Conservation (phyloP, 768 basidiomycete species). For the Pisolithus microcarpus region DNA sequence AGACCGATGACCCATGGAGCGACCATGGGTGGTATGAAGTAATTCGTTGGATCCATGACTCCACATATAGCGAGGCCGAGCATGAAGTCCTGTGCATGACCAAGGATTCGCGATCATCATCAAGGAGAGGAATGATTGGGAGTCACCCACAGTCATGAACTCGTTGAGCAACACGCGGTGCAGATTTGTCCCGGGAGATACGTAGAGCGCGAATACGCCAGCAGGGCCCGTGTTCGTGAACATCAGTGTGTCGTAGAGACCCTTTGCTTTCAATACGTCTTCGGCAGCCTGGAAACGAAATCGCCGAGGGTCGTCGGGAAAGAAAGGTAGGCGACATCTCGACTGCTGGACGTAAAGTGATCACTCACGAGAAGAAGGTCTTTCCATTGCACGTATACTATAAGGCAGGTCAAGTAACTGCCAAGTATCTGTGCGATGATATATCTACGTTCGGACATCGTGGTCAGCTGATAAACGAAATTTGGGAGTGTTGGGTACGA, state of each 20-base stretch:
- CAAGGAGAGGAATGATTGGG: background rate
- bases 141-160: conserved; percentile 28
- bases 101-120: background rate
- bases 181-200: conserved; percentile 24
- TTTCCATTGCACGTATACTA: conserved; percentile 59
- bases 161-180: conserved; percentile 33
- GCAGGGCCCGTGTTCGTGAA: conserved; percentile 31
- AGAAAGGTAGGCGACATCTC: conserved; percentile 5
- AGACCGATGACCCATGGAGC: conserved; percentile 49
- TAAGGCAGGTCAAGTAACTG: conserved; percentile 52
- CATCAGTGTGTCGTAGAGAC: conserved; percentile 25
- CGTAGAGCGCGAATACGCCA: conserved; percentile 35
- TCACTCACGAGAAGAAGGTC: conserved; percentile 37
- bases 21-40: conserved; percentile 44
- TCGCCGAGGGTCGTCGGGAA: conserved; percentile 21
- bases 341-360: conserved; percentile 12
- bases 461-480: background rate
- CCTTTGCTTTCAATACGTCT: conserved; percentile 20
- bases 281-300: conserved; percentile 23
- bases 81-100: conserved; percentile 34
- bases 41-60: conserved; percentile 50
- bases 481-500: conserved; percentile 11
- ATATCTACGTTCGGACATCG: conserved; percentile 37
- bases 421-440: conserved; percentile 61
- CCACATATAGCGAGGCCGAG: conserved; percentile 41